Evolutionary conservation across 768 basidiomycete species (phyloP), one percentile per base, ranked within the genome.

Genomic region (Melanogaster broomeanus): DNA sequence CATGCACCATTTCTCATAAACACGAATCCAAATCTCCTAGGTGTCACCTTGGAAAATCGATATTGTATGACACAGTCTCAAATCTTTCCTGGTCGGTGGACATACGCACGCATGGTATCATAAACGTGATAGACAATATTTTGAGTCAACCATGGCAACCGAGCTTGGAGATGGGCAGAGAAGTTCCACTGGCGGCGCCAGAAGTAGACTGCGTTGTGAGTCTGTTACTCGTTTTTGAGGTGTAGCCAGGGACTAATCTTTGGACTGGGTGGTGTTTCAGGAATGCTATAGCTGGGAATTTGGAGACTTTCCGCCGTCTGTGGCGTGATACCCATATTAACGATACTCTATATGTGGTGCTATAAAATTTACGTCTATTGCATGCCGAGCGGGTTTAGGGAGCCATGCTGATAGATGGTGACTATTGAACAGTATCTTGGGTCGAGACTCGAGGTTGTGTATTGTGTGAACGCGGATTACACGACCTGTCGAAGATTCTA

Each of bases 1-100:
- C 21, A 13, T 13, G 0, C 11, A 31, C 47, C 12, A 2, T 31
- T 5, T 31, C 49, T 46, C 51, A 33, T 50, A 19, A 47, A 35
- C 40, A 39, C 33, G 8, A 44, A 18, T 4, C 8, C 33, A 10
- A 44, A 18, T 4, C 8, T 18, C 41, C 18, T 51, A 87, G 85
- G 47, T 97, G 96, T 63, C 96, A 96, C 66, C 78, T 90, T 1
- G 96, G 96, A 11, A 80, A 81, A 64, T 81, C 85, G 2, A 90
- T 97, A 57, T 66, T 95, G 39, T 98, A 95, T 68, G 96, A 99
- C 65, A 96, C 95, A 0, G 93, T 98, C 18, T 81, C 84, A 2
- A 84, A 91, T 60, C 74, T 87, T 4, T 84, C 86, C 4, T 99
- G 96, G 96, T 55, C 82, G 1, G 92, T 93, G 24, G 84, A 93